phyloP scores from a whole-genome alignment of 2,329 filamentous ascomycete species.

The Arthroderma sp. region DNA sequence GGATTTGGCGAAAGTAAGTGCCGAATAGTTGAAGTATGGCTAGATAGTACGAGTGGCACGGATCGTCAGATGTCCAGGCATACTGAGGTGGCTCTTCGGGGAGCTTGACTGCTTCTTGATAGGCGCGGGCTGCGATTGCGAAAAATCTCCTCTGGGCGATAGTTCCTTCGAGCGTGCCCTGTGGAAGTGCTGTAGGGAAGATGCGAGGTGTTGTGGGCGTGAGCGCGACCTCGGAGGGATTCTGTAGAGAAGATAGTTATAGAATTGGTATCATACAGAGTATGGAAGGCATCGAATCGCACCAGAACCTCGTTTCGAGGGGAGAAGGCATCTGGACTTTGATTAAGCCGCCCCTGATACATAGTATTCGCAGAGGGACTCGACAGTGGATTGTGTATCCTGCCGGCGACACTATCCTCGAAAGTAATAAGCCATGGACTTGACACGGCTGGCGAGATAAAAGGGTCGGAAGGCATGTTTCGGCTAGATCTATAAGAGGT shows the following conservation, averaged over 20 bases:
- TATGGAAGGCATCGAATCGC: no score
- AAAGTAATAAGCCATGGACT: slow-evolving; percentile 5
- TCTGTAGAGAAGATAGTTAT: no score
- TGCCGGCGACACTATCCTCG: neutral
- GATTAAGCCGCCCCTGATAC: no score
- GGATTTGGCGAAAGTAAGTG: slow-evolving; percentile 5
- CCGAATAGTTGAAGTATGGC: slow-evolving; percentile 8
- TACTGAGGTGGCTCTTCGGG: slow-evolving; percentile 9
- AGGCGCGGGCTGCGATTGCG: slow-evolving; percentile 10
- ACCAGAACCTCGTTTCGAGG: no score
- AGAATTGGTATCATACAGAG: no score
- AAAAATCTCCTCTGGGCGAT: slow-evolving; percentile 3
- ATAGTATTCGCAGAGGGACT: neutral
- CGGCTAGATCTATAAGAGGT: no score
- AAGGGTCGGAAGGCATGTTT: neutral
- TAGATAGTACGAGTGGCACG: slow-evolving; percentile 9
- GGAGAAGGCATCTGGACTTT: no score
- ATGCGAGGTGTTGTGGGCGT: no score
- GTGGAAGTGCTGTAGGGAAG: no score
- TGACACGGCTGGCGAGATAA: neutral
- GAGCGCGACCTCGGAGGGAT: no score
- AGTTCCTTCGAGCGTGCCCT: no score
- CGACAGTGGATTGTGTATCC: neutral
- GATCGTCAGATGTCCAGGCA: slow-evolving; percentile 10
- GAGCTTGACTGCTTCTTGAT: slow-evolving; percentile 10